Percentiles rank a stretch among this genome's conserved stretches.
Conservation (phyloP, 1,139 yeast species). For the Kurtzmaniella natalensis region DNA sequence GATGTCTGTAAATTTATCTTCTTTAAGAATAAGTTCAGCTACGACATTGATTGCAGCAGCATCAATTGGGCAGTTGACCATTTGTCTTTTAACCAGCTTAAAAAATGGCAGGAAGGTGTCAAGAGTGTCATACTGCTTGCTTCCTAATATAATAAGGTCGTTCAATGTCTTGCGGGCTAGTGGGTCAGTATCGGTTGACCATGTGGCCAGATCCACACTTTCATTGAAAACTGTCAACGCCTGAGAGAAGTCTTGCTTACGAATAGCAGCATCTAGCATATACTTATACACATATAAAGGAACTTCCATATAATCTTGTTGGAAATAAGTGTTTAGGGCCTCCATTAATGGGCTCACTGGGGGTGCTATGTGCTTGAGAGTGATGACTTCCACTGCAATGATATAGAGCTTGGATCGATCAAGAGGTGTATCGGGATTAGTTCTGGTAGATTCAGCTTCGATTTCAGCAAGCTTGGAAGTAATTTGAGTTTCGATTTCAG, state of each 20-base stretch:
- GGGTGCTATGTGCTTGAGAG: slow-evolving; percentile 16
- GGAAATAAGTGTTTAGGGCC: slow-evolving; percentile 13
- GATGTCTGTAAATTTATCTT: slow-evolving; percentile 52
- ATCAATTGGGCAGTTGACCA: slow-evolving; percentile 24
- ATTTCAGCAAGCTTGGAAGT: slow-evolving; percentile 2
- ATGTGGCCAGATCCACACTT: slow-evolving; percentile 23
- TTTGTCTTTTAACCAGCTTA: slow-evolving; percentile 35
- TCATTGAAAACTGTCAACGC: slow-evolving; percentile 32
- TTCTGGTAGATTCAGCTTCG: not conserved
- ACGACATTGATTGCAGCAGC: slow-evolving; percentile 45
- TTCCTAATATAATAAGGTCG: slow-evolving; percentile 23
- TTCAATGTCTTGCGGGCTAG: slow-evolving; percentile 27
- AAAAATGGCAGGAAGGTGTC: slow-evolving; percentile 29
- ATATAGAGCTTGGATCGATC: not conserved
- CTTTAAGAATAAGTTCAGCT: slow-evolving; percentile 41
- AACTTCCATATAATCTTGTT: slow-evolving; percentile 13
- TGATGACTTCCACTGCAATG: slow-evolving; percentile 1
- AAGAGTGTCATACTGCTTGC: slow-evolving; percentile 18
- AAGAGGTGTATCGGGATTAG: not conserved
- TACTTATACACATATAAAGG: slow-evolving; percentile 25
- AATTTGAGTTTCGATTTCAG: slow-evolving; percentile 9
- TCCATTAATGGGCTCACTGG: slow-evolving; percentile 16
- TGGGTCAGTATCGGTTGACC: slow-evolving; percentile 33
- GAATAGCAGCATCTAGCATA: slow-evolving; percentile 27
- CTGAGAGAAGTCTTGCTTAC: slow-evolving; percentile 13